phyloP scores from a whole-genome alignment of 2,329 filamentous ascomycete genomes.

The Phyllosticta ampelicida region DNA sequence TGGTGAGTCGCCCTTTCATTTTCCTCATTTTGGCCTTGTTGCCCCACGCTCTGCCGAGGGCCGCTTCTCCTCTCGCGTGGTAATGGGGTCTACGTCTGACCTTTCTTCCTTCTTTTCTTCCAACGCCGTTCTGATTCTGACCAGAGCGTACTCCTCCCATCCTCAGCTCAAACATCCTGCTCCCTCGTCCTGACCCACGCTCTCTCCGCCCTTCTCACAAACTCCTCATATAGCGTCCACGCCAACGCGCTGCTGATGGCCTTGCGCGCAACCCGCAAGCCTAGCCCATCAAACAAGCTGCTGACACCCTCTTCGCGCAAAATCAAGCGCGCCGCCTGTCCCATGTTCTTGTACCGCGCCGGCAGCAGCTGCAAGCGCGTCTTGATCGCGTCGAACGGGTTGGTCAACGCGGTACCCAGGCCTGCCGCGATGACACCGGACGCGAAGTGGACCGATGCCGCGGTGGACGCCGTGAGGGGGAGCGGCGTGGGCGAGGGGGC shows the following conservation, averaged over 20 bases:
- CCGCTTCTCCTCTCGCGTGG: no score
- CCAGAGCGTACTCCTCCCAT: neutral
- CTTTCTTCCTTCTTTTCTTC: no score
- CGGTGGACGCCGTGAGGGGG: slow-evolving; percentile 23
- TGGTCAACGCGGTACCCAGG: slow-evolving; percentile 77
- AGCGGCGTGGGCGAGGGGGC: neutral
- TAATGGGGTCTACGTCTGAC: no score
- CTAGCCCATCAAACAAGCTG: slow-evolving; percentile 76
- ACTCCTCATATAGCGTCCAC: slow-evolving; percentile 94
- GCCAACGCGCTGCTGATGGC: slow-evolving; percentile 88
- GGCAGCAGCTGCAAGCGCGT: slow-evolving; percentile 90
- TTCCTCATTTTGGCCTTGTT: no score
- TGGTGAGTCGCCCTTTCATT: no score
- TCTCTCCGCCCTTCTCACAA: slow-evolving; percentile 62
- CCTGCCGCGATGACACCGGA: slow-evolving; percentile 74
- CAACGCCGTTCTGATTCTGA: no score
- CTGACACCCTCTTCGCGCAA: slow-evolving; percentile 67
- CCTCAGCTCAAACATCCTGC: slow-evolving; percentile 1
- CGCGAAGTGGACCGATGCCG: slow-evolving; percentile 69
- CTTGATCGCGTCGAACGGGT: slow-evolving; percentile 95
- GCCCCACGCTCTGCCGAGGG: no score
- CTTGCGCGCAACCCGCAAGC: slow-evolving; percentile 79
- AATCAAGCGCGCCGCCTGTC: slow-evolving; percentile 68
- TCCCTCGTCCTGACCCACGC: slow-evolving; percentile 12
- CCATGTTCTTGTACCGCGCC: slow-evolving; percentile 67